Evolutionary conservation across 2,329 filamentous ascomycete genomes (phyloP).

Genomic region (Bipolaris gigantea): DNA sequence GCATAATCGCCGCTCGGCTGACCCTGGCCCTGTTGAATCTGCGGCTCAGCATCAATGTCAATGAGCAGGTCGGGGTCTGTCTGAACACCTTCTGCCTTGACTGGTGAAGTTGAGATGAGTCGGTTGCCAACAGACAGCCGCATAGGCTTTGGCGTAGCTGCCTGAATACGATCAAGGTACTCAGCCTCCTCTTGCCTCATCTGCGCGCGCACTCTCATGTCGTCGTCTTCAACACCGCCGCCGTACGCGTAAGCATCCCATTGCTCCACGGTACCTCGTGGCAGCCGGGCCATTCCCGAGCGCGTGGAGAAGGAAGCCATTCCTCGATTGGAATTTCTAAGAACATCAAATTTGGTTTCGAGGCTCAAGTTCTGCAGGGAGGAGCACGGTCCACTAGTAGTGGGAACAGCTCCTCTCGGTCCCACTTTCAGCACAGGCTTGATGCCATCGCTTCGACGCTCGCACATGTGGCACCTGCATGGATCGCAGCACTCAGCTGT

Average conservation of each 20-base stretch:
- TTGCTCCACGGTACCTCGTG: constrained; percentile 5
- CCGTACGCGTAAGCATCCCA: constrained; percentile 16
- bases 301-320: neutral
- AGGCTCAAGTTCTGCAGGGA: constrained; percentile 3
- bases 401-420: constrained; percentile 4
- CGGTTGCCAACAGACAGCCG: neutral
- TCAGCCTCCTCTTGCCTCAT: constrained; percentile 17
- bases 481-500: constrained; percentile 31
- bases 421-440: constrained; percentile 31
- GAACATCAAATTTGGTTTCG: constrained; percentile 5
- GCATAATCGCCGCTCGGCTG: constrained; percentile 2
- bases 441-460: constrained; percentile 25
- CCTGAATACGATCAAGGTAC: constrained; percentile 10
- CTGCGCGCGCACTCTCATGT: constrained; percentile 19
- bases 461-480: constrained; percentile 36
- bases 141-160: neutral
- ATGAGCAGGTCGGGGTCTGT: constrained; percentile 22
- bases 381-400: neutral
- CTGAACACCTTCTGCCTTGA: constrained; percentile 9
- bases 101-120: constrained; percentile 24
- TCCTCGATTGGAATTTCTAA: neutral
- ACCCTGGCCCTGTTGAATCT: neutral
- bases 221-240: constrained; percentile 22
- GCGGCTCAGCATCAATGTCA: constrained; percentile 16
- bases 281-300: neutral